Conservation (phyloP, 169 alveolate species). For the Plasmodium inui region DNA sequence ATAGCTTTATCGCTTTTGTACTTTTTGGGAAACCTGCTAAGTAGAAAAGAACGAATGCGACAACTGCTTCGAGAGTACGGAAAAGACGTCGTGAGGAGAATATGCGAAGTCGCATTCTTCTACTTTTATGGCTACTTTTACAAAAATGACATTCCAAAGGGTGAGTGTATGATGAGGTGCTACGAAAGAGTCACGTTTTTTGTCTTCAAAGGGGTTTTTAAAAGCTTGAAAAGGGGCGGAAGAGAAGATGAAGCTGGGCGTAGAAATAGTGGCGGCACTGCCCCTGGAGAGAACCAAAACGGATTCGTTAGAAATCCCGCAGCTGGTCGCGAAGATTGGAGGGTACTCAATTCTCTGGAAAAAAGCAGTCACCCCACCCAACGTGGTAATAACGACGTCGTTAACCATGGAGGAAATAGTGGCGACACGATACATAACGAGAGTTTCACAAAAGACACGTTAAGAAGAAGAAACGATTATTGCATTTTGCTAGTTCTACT, state of each 20-base stretch:
- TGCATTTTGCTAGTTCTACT: slow-evolving; percentile 17
- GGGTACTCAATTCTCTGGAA: background rate
- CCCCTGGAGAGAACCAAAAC: background rate
- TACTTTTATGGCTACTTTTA: slow-evolving; percentile 66
- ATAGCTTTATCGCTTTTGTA: slow-evolving; percentile 48
- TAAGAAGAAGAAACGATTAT: background rate
- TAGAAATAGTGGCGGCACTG: background rate
- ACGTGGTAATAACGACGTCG: background rate
- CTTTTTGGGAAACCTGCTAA: slow-evolving; percentile 17
- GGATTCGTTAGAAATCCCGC: background rate
- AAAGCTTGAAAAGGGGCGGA: slow-evolving; percentile 5
- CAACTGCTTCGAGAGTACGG: slow-evolving; percentile 16
- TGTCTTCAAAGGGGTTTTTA: slow-evolving; percentile 5
- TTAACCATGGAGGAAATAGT: background rate
- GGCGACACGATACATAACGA: background rate
- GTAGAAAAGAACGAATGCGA: slow-evolving; percentile 4
- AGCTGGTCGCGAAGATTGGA: background rate
- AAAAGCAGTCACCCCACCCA: background rate
- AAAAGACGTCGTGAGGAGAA: slow-evolving; percentile 16
- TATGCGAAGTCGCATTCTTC: slow-evolving; percentile 36
- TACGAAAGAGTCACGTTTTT: slow-evolving; percentile 27
- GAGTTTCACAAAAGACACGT: background rate
- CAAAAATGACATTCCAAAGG: slow-evolving; percentile 25
- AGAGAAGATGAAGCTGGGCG: background rate
- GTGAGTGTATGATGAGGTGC: slow-evolving; percentile 16